Conservation (phyloP, 2,329 filamentous ascomycete genomes). For the Fusarium sp. region DNA sequence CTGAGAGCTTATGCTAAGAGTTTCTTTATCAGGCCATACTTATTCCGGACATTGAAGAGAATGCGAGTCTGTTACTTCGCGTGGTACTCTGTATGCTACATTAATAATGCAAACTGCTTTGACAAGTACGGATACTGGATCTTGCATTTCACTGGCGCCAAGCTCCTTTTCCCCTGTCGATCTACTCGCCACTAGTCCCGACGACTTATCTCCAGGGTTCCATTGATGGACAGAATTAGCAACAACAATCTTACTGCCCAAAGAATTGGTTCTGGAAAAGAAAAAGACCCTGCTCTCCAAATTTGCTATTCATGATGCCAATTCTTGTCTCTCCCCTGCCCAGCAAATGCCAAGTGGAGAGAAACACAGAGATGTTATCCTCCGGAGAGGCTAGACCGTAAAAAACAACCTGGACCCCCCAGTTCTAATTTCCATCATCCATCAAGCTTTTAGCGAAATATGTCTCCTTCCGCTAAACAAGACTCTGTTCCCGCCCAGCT, state of each 20-base stretch:
- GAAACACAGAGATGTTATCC: not conserved
- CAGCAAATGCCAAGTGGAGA: slow-evolving; percentile 1
- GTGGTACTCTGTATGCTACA: too few relatives aligned
- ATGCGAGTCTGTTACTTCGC: not conserved
- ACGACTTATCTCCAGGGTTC: slow-evolving; percentile 4
- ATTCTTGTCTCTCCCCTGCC: not conserved
- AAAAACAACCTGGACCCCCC: not conserved
- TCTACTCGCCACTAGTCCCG: slow-evolving; percentile 13
- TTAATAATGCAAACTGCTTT: not conserved
- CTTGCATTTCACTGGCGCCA: slow-evolving; percentile 10
- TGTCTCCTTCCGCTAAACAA: slow-evolving; percentile 20
- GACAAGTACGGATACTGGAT: not conserved
- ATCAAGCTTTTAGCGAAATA: slow-evolving; percentile 10
- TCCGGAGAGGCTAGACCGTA: slow-evolving; percentile 1
- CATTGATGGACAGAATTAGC: slow-evolving; percentile 32
- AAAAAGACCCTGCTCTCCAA: not conserved
- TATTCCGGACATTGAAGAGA: too few relatives aligned
- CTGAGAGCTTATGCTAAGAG: not conserved
- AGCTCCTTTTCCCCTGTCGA: slow-evolving; percentile 24
- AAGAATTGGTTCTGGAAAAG: not conserved
- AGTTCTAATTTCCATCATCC: slow-evolving; percentile 14
- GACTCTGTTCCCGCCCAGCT: slow-evolving; percentile 30
- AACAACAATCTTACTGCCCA: slow-evolving; percentile 17
- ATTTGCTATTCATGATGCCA: not conserved
- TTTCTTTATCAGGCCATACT: not conserved